Conservation (phyloP, 1,139 yeast genomes). For the Arxiozyma slooffiae region DNA sequence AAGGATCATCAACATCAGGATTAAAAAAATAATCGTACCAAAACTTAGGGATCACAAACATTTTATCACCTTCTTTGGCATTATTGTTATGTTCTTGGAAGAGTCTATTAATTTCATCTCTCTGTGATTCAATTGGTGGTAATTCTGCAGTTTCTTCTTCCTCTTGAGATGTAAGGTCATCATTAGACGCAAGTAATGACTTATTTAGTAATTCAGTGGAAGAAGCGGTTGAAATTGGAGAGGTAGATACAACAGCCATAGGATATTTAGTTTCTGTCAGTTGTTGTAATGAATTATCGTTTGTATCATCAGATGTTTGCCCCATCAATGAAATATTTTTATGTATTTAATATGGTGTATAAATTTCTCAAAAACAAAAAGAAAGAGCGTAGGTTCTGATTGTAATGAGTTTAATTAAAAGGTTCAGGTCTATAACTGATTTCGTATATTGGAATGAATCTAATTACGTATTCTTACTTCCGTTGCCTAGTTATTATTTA, state of each 20-base stretch:
- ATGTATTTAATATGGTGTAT: background rate
- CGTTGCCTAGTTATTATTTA: background rate
- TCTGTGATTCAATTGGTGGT: slow-evolving; percentile 7
- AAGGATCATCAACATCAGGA: slow-evolving; percentile 14
- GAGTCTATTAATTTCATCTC: slow-evolving; percentile 9
- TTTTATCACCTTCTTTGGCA: slow-evolving; percentile 29
- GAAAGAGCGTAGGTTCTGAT: background rate
- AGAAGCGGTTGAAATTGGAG: background rate
- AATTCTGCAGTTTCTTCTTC: background rate
- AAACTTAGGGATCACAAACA: slow-evolving; percentile 31
- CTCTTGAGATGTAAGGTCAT: background rate
- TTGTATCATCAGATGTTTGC: background rate
- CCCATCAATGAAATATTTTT: background rate
- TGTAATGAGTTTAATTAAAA: too few relatives aligned
- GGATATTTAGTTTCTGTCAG: background rate
- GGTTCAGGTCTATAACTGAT: too few relatives aligned
- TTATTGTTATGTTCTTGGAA: slow-evolving; percentile 8
- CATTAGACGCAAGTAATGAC: slow-evolving; percentile 1
- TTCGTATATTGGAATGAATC: background rate
- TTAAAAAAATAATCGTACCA: slow-evolving; percentile 33
- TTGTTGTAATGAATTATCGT: background rate
- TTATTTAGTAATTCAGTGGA: background rate
- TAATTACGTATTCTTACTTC: too few relatives aligned
- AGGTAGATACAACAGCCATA: background rate
- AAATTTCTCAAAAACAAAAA: too few relatives aligned